Conservation (phyloP, 1,139 yeast genomes). For the Candida sanyaensis region DNA sequence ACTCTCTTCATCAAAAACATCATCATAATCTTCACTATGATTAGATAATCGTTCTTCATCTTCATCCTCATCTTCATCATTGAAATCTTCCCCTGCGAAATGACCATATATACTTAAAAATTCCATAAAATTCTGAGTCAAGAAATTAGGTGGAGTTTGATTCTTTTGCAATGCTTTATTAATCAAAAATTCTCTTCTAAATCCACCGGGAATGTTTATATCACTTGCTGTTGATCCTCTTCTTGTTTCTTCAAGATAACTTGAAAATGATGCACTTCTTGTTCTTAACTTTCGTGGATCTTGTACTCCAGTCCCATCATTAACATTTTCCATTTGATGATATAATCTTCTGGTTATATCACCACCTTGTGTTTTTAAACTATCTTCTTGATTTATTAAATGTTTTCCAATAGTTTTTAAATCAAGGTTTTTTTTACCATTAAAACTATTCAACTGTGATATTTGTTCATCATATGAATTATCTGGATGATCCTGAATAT, state of each 20-base stretch:
- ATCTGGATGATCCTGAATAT: neutral
- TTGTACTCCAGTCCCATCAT: slow-evolving; percentile 6
- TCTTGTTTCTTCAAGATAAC: slow-evolving; percentile 37
- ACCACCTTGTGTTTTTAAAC: slow-evolving; percentile 63
- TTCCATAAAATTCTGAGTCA: slow-evolving; percentile 85
- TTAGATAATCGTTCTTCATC: slow-evolving; percentile 56
- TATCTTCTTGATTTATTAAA: slow-evolving; percentile 36
- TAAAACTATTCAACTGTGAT: slow-evolving; percentile 19
- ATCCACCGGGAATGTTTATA: slow-evolving; percentile 90
- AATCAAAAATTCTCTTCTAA: slow-evolving; percentile 77
- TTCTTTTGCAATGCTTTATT: slow-evolving; percentile 44
- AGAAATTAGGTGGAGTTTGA: slow-evolving; percentile 61
- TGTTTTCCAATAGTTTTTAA: slow-evolving; percentile 35
- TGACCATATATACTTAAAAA: slow-evolving; percentile 89
- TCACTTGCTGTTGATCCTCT: slow-evolving; percentile 57
- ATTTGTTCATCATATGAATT: slow-evolving; percentile 23
- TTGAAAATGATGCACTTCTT: slow-evolving; percentile 43
- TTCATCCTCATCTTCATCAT: slow-evolving; percentile 61
- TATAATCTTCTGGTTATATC: slow-evolving; percentile 69
- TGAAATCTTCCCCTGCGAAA: slow-evolving; percentile 93
- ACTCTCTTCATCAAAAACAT: slow-evolving; percentile 49
- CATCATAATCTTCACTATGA: slow-evolving; percentile 25
- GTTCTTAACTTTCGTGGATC: slow-evolving; percentile 24
- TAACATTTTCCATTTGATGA: slow-evolving; percentile 28
- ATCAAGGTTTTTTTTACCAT: slow-evolving; percentile 26